phyloP scores from a whole-genome alignment of 2,329 filamentous ascomycete species.

The Trichophyton rubrum region DNA sequence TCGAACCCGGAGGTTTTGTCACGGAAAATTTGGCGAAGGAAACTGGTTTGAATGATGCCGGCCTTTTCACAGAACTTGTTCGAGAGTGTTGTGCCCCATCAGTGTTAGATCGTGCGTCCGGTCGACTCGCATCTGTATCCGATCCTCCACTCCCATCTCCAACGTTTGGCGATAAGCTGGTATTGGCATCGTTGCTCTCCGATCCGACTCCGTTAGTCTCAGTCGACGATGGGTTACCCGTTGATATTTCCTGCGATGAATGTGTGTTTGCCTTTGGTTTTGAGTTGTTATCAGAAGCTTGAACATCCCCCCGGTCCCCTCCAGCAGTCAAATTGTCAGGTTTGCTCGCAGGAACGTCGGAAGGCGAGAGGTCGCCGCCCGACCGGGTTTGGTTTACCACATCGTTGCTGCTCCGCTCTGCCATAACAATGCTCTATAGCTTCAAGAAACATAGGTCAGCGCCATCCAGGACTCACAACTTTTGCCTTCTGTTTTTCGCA shows the following conservation, averaged over 20 bases:
- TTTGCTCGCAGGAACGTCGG: conserved; percentile 53
- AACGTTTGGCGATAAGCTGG: conserved; percentile 24
- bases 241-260: conserved; percentile 3
- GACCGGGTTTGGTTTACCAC: conserved; percentile 60
- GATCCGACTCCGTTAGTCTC: conserved; percentile 30
- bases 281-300: conserved; percentile 19
- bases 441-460: conserved; percentile 26
- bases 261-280: conserved; percentile 11
- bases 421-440: conserved; percentile 51
- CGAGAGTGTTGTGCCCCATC: conserved; percentile 35
- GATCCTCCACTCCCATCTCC: conserved; percentile 43
- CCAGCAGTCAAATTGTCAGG: conserved; percentile 42
- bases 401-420: conserved; percentile 58
- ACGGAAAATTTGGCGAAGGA: conserved; percentile 55
- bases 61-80: conserved; percentile 46
- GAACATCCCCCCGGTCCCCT: conserved; percentile 34
- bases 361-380: conserved; percentile 50
- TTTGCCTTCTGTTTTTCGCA: neutral
- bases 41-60: conserved; percentile 51
- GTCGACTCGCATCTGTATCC: conserved; percentile 50
- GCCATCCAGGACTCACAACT: neutral
- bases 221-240: neutral
- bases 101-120: conserved; percentile 34
- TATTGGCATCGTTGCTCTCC: conserved; percentile 27
- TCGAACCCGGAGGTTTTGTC: conserved; percentile 47